Percentiles rank a stretch among this genome's conserved stretches.
These are phyloP conservation scores for Aegilops sharonensis DNA, from an alignment of 176 grass and related monocot species.

Conservation along the genomic window DNA sequence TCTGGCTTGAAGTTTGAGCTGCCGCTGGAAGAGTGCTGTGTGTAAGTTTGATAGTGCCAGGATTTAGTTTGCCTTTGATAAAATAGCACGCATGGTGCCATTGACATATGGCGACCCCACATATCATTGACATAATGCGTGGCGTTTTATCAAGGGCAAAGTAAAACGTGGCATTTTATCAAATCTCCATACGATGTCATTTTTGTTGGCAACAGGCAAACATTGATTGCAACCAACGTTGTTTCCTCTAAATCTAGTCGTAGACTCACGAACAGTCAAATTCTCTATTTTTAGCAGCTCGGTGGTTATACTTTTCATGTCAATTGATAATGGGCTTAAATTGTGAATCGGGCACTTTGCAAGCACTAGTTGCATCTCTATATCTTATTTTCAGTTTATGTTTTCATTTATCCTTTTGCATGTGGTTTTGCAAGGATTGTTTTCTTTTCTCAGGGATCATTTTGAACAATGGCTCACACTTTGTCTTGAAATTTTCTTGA, in stretches of 20 bases:
- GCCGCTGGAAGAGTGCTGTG: background rate
- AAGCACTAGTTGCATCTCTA: too few species aligned
- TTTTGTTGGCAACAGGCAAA: background rate
- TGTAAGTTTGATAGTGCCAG: background rate
- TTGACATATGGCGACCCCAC: background rate
- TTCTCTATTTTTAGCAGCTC: background rate
- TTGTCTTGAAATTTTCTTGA: background rate
- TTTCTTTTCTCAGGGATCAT: too few species aligned
- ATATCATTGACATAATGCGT: background rate
- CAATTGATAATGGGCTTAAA: background rate
- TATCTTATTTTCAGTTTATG: too few species aligned
- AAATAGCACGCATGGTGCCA: background rate
- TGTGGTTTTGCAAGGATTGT: too few species aligned
- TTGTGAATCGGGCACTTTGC: too few species aligned
- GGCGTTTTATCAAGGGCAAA: background rate
- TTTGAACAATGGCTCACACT: background rate
- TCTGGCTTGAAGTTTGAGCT: background rate
- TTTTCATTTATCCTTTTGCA: too few species aligned
- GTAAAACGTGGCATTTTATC: background rate
- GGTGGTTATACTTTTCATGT: background rate
- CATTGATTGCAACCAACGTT: background rate
- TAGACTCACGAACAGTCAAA: background rate
- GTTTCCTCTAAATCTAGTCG: background rate
- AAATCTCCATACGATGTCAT: background rate
- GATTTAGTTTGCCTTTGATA: background rate